Conservation (phyloP, 148 eudicot genomes). For the Cornus kousa region DNA sequence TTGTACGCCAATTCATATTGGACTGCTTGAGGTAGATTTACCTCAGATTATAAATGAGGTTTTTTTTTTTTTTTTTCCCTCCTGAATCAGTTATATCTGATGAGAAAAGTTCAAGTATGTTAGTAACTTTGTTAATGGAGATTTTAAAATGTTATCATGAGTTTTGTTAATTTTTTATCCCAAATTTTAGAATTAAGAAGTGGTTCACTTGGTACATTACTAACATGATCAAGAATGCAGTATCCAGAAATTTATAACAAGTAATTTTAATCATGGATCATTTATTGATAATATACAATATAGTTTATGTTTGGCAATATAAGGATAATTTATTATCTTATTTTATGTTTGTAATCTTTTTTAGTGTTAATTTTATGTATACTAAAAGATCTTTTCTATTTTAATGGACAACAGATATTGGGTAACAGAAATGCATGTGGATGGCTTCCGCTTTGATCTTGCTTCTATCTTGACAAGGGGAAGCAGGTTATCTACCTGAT, state of each 20-base stretch:
- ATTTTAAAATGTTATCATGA: too few relatives aligned
- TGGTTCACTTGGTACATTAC: background rate
- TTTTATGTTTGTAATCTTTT: background rate
- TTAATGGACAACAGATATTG: constrained; percentile 64
- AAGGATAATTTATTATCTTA: background rate
- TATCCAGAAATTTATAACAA: background rate
- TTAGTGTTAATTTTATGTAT: background rate
- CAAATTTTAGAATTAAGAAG: background rate
- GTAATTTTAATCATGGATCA: background rate
- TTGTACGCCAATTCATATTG: constrained; percentile 90
- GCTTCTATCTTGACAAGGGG: constrained; percentile 95
- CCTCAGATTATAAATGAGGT: background rate
- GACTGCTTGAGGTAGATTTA: constrained; percentile 79
- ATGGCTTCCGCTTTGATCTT: constrained; percentile 99
- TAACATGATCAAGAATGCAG: background rate
- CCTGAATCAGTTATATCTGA: background rate
- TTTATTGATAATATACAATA: background rate
- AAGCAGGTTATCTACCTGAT: constrained; percentile 61
- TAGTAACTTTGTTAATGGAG: background rate
- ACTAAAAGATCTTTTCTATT: constrained; percentile 6
- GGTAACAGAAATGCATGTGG: constrained; percentile 98
- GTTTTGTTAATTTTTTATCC: background rate
- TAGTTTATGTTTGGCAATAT: background rate
- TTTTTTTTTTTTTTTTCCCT: background rate
- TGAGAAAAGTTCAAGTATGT: background rate